Evolutionary conservation across 306 rosid species (phyloP), one percentile per base, ranked within the genome.

Genomic region (Trifolium repens): DNA sequence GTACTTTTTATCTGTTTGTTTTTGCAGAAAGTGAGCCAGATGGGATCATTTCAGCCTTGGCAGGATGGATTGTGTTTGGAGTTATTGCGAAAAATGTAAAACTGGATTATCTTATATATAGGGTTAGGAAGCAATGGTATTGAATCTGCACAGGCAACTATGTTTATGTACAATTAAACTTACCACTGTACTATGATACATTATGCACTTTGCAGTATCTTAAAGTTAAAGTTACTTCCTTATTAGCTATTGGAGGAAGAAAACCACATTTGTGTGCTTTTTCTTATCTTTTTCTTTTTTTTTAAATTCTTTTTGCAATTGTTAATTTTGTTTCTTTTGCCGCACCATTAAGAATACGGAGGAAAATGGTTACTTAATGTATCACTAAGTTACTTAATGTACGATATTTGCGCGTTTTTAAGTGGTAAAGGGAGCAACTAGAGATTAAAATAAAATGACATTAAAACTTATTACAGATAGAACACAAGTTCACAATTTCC

Each of bases 1-100:
- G 55, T 26, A 42, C 34, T 49, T 63, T 63, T 69, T 54, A 19
- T 44, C 65, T 49, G 14, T 59, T 15, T 39, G 52, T 40, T 67
- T 81, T 50, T 76, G 74, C 89, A 91, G 96, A 82, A 89, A 69
- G 0, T 73, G 74, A 35, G 81, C 39, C 78, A 81, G 5, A 78
- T 66, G 11, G 90, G 89, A 75, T 24, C 63, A 7, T 89, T 91
- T 14, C 43, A 1, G 78, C 98, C 96, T n/a, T 91, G 96, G 98
- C 61, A 13, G 10, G 96, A 93, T 55, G 46, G 80, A 7, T 24
- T 34, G 10, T 85, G 89, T 68, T 75, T 84, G 86, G 24, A 76
- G 60, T 67, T 69, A 47, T 61, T 89, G 61, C 73, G 47, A 0
- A 78, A 54, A 50, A 26, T 66, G 78, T 69, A 53, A 75, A 59